Evolutionary conservation across 2,329 filamentous ascomycete genomes (phyloP).

Genomic region (Clarireedia paspali): DNA sequence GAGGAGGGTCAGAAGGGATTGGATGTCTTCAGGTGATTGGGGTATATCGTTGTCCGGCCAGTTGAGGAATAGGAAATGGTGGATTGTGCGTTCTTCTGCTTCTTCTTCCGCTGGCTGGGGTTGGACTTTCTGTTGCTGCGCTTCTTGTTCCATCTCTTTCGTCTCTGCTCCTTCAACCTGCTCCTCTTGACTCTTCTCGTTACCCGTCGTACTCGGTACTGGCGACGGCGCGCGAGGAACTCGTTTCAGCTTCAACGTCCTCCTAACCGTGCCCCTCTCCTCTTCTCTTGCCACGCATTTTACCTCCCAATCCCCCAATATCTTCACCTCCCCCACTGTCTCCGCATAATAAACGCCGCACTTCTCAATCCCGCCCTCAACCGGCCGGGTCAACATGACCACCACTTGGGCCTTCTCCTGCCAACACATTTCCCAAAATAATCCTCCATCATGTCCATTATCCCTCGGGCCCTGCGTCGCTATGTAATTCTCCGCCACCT

Average conservation of each 20-base stretch:
- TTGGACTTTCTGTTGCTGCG: background rate
- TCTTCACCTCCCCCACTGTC: slow-evolving; percentile 8
- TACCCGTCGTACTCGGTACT: background rate
- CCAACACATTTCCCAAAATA: slow-evolving; percentile 11
- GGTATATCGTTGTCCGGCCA: slow-evolving; percentile 18
- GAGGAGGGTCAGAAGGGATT: slow-evolving; percentile 10
- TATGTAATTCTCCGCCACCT: slow-evolving; percentile 20
- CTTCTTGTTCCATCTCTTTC: background rate
- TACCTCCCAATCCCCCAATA: slow-evolving; percentile 8
- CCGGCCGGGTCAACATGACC: slow-evolving; percentile 15
- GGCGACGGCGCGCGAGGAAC: background rate
- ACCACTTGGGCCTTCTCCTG: slow-evolving; percentile 9
- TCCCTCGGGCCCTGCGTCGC: slow-evolving; percentile 13
- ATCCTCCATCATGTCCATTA: slow-evolving; percentile 5
- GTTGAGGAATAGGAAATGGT: slow-evolving; percentile 14
- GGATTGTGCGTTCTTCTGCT: slow-evolving; percentile 8
- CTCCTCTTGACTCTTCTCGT: background rate
- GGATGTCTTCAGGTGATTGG: slow-evolving; percentile 9
- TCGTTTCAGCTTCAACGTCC: slow-evolving; percentile 8
- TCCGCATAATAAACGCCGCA: slow-evolving; percentile 16
- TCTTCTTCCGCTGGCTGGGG: background rate
- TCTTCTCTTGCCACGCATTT: slow-evolving; percentile 6
- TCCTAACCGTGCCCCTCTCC: slow-evolving; percentile 9
- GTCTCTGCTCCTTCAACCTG: too few species aligned
- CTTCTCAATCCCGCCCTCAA: slow-evolving; percentile 12